Evolutionary conservation across 495 filamentous ascomycete genomes (phyloP).

Genomic region (Sordaria brevicollis): DNA sequence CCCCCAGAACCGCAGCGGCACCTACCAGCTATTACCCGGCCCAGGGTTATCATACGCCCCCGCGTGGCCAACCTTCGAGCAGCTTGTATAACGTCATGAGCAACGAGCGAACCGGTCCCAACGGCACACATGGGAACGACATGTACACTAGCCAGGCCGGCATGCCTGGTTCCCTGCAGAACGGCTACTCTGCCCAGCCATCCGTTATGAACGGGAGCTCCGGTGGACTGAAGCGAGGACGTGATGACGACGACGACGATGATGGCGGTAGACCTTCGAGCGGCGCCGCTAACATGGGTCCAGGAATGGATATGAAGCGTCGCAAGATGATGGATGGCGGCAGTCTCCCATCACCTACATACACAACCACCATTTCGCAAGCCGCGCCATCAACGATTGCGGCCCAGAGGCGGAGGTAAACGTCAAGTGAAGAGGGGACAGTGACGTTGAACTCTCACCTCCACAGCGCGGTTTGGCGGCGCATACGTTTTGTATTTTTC

Average conservation of each 20-base stretch:
- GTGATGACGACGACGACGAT: constrained; percentile 67
- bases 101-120: constrained; percentile 63
- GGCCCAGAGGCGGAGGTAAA: constrained; percentile 20
- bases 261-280: constrained; percentile 65
- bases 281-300: constrained; percentile 40
- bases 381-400: constrained; percentile 27
- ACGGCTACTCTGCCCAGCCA: constrained; percentile 44
- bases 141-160: constrained; percentile 57
- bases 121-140: constrained; percentile 52
- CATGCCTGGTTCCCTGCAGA: constrained; percentile 48
- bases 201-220: constrained; percentile 58
- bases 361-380: constrained; percentile 35
- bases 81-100: constrained; percentile 87
- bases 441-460: not conserved
- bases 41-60: constrained; percentile 69
- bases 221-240: constrained; percentile 65
- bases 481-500: not conserved
- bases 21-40: constrained; percentile 63
- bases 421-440: not conserved
- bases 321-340: constrained; percentile 55
- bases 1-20: constrained; percentile 62
- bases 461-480: not conserved
- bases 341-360: constrained; percentile 31
- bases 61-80: constrained; percentile 60
- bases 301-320: constrained; percentile 57